These are phyloP conservation scores for Paecilomyces niveus DNA, from an alignment of 2,329 filamentous ascomycete genomes.

Conservation along the genomic window DNA sequence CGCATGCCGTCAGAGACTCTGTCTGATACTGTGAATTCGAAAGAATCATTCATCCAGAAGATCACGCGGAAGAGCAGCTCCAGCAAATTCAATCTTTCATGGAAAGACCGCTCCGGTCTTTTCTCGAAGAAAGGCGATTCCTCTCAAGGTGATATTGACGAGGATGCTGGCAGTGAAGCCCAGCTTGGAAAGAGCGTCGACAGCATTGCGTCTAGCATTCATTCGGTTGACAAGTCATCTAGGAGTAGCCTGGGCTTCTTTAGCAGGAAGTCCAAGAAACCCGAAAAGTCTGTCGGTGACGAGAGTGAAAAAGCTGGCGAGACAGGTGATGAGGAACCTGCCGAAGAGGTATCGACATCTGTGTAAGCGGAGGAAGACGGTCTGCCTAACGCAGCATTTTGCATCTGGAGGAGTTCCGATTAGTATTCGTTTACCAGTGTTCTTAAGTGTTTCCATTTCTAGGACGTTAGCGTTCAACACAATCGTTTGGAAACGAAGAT, in stretches of 20 bases:
- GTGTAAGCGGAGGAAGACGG: neutral
- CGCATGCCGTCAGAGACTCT: conserved; percentile 37
- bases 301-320: conserved; percentile 38
- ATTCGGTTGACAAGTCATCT: conserved; percentile 36
- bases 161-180: conserved; percentile 32
- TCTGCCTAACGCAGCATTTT: neutral
- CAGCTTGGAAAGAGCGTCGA: conserved; percentile 39
- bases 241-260: conserved; percentile 42
- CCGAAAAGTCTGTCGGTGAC: conserved; percentile 35
- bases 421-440: neutral
- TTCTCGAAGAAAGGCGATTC: conserved; percentile 41
- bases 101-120: conserved; percentile 43
- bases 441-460: neutral
- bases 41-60: conserved; percentile 46
- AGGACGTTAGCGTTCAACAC: neutral
- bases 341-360: conserved; percentile 21
- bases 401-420: neutral
- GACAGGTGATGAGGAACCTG: conserved; percentile 34
- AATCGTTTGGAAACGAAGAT: neutral
- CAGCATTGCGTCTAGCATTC: conserved; percentile 32
- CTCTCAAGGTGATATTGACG: conserved; percentile 38
- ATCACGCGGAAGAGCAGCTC: conserved; percentile 45
- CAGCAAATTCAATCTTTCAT: conserved; percentile 44
- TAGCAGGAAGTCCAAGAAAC: conserved; percentile 40
- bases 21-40: conserved; percentile 32